phyloP scores from a whole-genome alignment of 768 basidiomycete genomes.

The Punctularia strigosozonata region DNA sequence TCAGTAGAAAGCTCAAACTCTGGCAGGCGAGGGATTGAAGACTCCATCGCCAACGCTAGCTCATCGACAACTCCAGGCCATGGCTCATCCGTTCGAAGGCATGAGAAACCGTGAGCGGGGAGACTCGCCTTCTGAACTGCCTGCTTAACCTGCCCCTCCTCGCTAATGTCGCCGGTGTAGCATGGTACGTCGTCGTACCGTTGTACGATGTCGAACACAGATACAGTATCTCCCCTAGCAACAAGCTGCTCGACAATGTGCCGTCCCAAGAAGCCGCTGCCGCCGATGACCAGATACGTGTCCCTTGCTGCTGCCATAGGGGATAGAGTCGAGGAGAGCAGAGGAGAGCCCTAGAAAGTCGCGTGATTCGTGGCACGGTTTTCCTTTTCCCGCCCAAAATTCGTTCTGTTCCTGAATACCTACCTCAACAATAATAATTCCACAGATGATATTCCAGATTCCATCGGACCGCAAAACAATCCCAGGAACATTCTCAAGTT shows the following conservation, averaged over 20 bases:
- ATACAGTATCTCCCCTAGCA: conserved; percentile 68
- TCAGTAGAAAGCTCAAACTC: no score
- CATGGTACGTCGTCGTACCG: conserved; percentile 80
- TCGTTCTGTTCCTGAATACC: no score
- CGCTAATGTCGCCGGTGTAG: conserved; percentile 82
- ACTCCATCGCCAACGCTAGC: conserved; percentile 1
- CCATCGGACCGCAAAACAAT: no score
- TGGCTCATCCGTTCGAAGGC: background rate
- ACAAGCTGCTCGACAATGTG: conserved; percentile 83
- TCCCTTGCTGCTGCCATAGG: conserved; percentile 25
- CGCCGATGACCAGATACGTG: conserved; percentile 85
- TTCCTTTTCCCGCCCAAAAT: no score
- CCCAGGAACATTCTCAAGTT: no score
- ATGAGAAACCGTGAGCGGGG: background rate
- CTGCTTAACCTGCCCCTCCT: conserved; percentile 54
- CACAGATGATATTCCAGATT: no score
- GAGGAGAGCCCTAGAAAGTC: no score
- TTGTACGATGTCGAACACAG: conserved; percentile 88
- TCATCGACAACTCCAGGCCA: no score
- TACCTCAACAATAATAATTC: no score
- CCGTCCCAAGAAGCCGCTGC: conserved; percentile 84
- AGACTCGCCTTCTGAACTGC: conserved; percentile 61
- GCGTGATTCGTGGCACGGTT: no score
- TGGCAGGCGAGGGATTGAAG: no score
- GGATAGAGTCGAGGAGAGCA: conserved; percentile 17